These are phyloP conservation scores for Drechslerella dactyloides DNA, from an alignment of 2,329 filamentous ascomycete species.

Conservation along the genomic window DNA sequence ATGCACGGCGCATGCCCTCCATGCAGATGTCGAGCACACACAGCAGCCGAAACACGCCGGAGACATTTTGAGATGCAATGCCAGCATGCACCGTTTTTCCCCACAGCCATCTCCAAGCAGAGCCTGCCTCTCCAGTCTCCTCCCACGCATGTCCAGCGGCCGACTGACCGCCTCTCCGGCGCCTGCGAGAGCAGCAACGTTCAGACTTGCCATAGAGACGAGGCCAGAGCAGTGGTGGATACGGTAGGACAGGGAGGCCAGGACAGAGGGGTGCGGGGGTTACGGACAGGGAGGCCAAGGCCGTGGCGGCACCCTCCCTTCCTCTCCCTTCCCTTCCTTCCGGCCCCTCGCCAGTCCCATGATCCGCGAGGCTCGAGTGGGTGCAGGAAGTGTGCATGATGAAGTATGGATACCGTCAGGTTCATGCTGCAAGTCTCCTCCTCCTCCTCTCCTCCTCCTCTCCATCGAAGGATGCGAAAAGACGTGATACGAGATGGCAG, in stretches of 20 bases:
- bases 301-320: not conserved
- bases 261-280: not conserved
- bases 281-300: not conserved
- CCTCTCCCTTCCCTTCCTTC: conserved; percentile 1
- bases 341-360: not conserved
- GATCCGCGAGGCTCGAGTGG: not conserved
- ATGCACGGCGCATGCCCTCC: not conserved
- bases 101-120: too few relatives aligned
- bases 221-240: too few relatives aligned
- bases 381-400: not conserved
- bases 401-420: too few relatives aligned
- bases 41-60: not conserved
- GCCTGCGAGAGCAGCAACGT: too few relatives aligned
- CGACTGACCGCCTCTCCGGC: too few relatives aligned
- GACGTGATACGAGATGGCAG: too few relatives aligned
- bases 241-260: not conserved
- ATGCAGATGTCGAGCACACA: not conserved
- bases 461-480: too few relatives aligned
- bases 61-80: too few relatives aligned
- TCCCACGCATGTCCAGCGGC: too few relatives aligned
- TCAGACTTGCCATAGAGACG: too few relatives aligned
- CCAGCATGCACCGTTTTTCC: too few relatives aligned
- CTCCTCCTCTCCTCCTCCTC: not conserved
- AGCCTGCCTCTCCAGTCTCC: too few relatives aligned
- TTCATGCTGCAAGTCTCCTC: not conserved